Evolutionary conservation across 2,329 filamentous ascomycete genomes (phyloP).

Genomic region (Alternaria atra): DNA sequence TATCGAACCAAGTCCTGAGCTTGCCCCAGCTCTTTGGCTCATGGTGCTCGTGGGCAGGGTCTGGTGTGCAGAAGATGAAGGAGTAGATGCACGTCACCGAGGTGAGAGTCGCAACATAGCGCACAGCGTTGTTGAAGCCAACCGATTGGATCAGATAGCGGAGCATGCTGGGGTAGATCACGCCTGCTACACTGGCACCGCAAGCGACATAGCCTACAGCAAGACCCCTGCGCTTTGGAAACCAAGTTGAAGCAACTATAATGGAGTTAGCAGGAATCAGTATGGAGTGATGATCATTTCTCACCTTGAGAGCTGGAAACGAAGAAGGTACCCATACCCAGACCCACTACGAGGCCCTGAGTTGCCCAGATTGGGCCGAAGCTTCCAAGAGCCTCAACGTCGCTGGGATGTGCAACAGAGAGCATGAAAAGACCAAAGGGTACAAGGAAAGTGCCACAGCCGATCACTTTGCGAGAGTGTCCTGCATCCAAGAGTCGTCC

Average conservation of each 20-base stretch:
- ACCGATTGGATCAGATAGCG: constrained; percentile 53
- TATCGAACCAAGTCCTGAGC: constrained; percentile 56
- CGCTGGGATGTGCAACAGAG: constrained; percentile 53
- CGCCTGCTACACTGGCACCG: constrained; percentile 59
- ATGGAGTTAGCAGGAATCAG: neutral
- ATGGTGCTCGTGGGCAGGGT: constrained; percentile 53
- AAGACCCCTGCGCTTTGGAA: constrained; percentile 56
- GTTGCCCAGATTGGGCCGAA: constrained; percentile 58
- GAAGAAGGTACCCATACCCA: constrained; percentile 64
- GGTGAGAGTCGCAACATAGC: constrained; percentile 54
- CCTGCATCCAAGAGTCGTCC: constrained; percentile 61
- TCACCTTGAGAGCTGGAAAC: constrained; percentile 61
- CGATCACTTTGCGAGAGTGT: constrained; percentile 52
- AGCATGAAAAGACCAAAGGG: constrained; percentile 58
- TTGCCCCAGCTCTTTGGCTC: constrained; percentile 52
- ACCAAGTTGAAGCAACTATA: constrained; percentile 61
- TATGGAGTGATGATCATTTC: constrained; percentile 13
- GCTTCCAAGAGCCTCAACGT: constrained; percentile 46
- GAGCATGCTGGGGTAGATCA: constrained; percentile 59
- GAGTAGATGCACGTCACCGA: constrained; percentile 53
- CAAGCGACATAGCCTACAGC: constrained; percentile 62
- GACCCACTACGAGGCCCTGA: constrained; percentile 57
- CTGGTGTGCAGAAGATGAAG: constrained; percentile 55
- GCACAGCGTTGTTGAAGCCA: constrained; percentile 58
- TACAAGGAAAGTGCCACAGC: constrained; percentile 54